Conservation (phyloP, 257 asterid species). For the Jacaranda mimosifolia region DNA sequence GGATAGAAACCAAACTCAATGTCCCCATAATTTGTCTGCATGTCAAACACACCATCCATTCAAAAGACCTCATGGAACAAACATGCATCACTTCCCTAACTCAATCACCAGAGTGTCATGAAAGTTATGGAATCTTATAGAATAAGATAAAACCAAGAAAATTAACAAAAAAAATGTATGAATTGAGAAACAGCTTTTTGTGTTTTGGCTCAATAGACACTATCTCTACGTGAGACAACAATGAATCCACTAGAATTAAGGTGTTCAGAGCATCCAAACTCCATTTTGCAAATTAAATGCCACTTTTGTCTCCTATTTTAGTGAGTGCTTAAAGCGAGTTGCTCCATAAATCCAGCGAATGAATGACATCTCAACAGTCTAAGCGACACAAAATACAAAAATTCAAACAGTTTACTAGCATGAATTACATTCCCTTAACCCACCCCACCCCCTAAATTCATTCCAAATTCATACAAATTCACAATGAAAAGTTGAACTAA, state of each 20-base stretch:
- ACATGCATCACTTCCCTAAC: neutral
- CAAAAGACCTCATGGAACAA: neutral
- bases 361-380: neutral
- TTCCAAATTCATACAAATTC: conserved; percentile 3
- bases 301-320: neutral
- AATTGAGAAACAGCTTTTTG: neutral
- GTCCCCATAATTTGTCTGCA: conserved; percentile 78
- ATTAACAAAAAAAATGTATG: neutral
- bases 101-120: conserved; percentile 5
- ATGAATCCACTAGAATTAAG: neutral
- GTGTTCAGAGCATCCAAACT: conserved; percentile 18
- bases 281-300: neutral
- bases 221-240: neutral
- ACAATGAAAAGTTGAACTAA: neutral
- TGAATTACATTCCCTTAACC: conserved; percentile 1
- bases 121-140: neutral
- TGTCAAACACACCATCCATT: conserved; percentile 31
- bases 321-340: neutral
- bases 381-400: neutral
- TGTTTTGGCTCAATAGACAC: neutral
- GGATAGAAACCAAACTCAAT: conserved; percentile 81
- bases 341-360: neutral
- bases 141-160: neutral
- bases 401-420: conserved; percentile 24
- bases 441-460: neutral